Conservation (phyloP, 768 basidiomycete species). For the Suillus sp. region DNA sequence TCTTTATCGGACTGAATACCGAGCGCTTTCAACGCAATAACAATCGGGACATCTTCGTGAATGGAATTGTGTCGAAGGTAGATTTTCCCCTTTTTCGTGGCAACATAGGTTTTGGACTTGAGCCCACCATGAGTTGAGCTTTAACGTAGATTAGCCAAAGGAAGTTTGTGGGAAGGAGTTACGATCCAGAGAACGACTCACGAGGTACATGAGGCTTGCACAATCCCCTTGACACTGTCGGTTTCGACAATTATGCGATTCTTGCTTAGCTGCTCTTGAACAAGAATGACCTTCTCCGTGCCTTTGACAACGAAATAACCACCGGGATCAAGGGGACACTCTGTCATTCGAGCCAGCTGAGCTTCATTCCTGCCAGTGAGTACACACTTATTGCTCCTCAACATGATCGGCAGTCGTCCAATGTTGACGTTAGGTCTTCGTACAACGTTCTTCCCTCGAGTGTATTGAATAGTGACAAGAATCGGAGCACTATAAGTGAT, state of each 20-base stretch:
- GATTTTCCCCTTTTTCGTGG: conserved; percentile 92
- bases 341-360: conserved; percentile 90
- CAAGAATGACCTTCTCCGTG: conserved; percentile 98
- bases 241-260: conserved; percentile 99
- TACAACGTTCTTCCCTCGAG: conserved; percentile 87
- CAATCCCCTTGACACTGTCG: conserved; percentile 84
- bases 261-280: conserved; percentile 98
- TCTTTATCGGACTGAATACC: conserved; percentile 98
- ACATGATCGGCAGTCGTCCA: conserved; percentile 94
- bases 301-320: conserved; percentile 99
- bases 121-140: conserved; percentile 82
- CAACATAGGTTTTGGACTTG: conserved; percentile 98
- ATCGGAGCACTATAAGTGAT: conserved; percentile 94
- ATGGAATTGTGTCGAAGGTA: conserved; percentile 98
- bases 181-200: conserved; percentile 42
- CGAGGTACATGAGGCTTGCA: conserved; percentile 97
- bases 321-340: conserved; percentile 98
- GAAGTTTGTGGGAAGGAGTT: conserved; percentile 2
- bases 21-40: conserved; percentile 93
- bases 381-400: conserved; percentile 93
- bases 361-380: conserved; percentile 75
- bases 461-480: conserved; percentile 93
- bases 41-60: conserved; percentile 96
- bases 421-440: conserved; percentile 82
- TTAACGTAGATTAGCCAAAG: conserved; percentile 16